A percentile compares a stretch with the other conserved stretches of the same genome.
Evolutionary conservation across 257 asterid genomes (phyloP).

Genomic region (Ilex asprella): DNA sequence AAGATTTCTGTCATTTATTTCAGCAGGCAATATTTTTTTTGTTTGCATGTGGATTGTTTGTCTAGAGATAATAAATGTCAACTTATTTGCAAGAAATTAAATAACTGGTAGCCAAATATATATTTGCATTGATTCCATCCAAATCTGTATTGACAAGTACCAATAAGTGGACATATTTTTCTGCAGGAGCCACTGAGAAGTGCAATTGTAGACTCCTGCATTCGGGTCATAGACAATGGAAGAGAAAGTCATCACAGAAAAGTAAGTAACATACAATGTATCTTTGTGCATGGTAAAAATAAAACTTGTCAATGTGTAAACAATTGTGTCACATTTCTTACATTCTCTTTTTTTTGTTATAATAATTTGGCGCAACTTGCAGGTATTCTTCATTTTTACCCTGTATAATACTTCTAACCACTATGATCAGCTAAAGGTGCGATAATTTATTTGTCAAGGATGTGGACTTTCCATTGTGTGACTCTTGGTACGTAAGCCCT

Average conservation of each 20-base stretch:
- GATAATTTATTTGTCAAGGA: conserved; percentile 2
- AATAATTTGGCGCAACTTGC: conserved; percentile 19
- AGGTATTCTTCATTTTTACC: conserved; percentile 41
- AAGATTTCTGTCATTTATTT: too few relatives aligned
- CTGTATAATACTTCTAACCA: conserved; percentile 68
- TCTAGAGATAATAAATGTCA: not conserved
- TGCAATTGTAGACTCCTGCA: conserved; percentile 89
- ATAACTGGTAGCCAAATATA: not conserved
- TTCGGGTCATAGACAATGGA: conserved; percentile 83
- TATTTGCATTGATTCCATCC: not conserved
- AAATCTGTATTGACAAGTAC: not conserved
- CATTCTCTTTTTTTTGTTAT: not conserved
- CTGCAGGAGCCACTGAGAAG: conserved; percentile 72
- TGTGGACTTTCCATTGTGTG: not conserved
- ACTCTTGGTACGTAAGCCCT: not conserved
- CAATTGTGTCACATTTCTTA: not conserved
- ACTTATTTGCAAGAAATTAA: not conserved
- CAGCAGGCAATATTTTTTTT: not conserved
- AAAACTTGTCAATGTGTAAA: not conserved
- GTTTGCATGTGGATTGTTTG: not conserved
- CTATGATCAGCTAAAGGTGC: conserved; percentile 80
- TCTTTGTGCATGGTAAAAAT: not conserved
- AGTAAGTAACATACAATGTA: conserved; percentile 30
- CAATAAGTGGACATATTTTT: conserved; percentile 3
- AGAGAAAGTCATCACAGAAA: conserved; percentile 65